Evolutionary conservation across 306 rosid genomes (phyloP), one percentile per base, ranked within the genome.

Genomic region (Mucuna pruriens): DNA sequence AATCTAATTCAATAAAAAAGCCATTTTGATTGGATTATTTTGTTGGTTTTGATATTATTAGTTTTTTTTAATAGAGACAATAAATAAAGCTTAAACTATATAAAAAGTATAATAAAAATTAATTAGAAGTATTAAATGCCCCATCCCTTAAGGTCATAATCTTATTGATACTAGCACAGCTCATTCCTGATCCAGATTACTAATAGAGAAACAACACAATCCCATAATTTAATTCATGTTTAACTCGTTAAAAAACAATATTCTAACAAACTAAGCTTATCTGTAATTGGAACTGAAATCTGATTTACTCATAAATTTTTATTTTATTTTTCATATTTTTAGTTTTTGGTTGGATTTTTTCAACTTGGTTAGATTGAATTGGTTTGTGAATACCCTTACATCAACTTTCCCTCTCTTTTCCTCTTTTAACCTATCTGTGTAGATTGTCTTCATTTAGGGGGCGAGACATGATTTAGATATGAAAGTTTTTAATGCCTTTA

Each of bases 381-480:
- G n/a, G 9, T 26, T 60, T 12, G 2, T 60, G 66, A 60, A 60
- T 11, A 66, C 19, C 38, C 12, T 7, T 33, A 5, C 45, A 39
- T 31, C 38, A 76, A 45, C 62, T 48, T 36, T 64, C 23, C 65
- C 23, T 54, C 23, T 54, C 23, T 15, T 33, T 34, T 48, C 22
- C 11, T 25, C 17, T 1, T 74, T 6, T 33, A 40, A 44, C 80
- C 3, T n/a, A n/a, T n/a, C n/a, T n/a, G n/a, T n/a, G n/a, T n/a
- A n/a, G n/a, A n/a, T n/a, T n/a, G n/a, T n/a, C n/a, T n/a, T n/a
- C n/a, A n/a, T n/a, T n/a, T n/a, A n/a, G n/a, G n/a, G n/a, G n/a
- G n/a, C 2, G 20, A 22, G 33, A 52, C 60, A 73, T 81, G 64
- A 63, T 64, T 51, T 70, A 68, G 76, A 78, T 54, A 31, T 26